phyloP scores from a whole-genome alignment of 257 asterid genomes.

The Solanum neorickii region DNA sequence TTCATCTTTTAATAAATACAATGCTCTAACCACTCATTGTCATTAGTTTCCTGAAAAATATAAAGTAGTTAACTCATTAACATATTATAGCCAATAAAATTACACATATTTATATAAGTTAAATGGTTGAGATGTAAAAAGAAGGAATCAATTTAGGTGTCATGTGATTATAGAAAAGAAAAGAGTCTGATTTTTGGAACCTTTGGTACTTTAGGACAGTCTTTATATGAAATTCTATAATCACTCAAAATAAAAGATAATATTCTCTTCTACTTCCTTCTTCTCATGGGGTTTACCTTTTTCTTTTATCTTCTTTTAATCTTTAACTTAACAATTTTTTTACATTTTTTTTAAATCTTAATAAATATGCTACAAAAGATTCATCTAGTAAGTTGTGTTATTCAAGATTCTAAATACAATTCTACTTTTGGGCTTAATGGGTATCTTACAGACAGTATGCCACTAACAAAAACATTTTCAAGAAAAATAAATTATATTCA shows the following conservation, averaged over 20 bases:
- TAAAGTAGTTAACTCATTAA: neutral
- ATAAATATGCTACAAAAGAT: conserved; percentile 9
- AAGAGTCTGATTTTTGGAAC: conserved; percentile 32
- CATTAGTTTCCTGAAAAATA: neutral
- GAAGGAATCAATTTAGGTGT: conserved; percentile 8
- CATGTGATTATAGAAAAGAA: conserved; percentile 27
- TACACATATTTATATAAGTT: neutral
- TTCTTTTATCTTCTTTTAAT: conserved; percentile 5
- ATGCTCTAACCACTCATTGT: neutral
- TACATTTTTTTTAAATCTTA: neutral
- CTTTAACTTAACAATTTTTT: conserved; percentile 26
- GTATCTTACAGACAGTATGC: neutral
- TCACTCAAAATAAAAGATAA: conserved; percentile 16
- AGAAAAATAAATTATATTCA: neutral
- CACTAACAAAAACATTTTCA: neutral
- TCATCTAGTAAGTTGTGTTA: conserved; percentile 10
- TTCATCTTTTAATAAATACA: neutral
- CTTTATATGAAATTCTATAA: conserved; percentile 10
- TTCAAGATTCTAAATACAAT: neutral
- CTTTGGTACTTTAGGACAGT: conserved; percentile 13
- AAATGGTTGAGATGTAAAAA: neutral
- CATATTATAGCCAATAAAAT: neutral
- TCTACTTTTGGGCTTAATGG: neutral
- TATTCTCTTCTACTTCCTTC: conserved; percentile 50
- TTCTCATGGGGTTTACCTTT: conserved; percentile 11